These are phyloP conservation scores for Aspergillus haitiensis DNA, from an alignment of 495 filamentous ascomycete species.

Conservation along the genomic window DNA sequence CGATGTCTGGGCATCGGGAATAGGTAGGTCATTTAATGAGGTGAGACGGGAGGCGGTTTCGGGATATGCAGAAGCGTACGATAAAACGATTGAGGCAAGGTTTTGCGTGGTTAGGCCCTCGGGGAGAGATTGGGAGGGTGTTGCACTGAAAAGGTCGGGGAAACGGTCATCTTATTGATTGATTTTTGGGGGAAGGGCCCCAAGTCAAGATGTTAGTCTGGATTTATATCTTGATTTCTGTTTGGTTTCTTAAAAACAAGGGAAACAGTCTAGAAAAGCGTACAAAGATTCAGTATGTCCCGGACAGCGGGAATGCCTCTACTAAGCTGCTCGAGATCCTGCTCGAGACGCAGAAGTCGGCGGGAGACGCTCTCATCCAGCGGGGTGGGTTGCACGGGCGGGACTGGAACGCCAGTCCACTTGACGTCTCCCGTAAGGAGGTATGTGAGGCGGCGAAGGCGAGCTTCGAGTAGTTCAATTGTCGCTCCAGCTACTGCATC, in stretches of 20 bases:
- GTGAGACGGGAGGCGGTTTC: constrained; percentile 75
- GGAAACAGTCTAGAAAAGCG: constrained; percentile 12
- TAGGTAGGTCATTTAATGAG: constrained; percentile 72
- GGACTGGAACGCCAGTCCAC: constrained; percentile 43
- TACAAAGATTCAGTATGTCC: constrained; percentile 53
- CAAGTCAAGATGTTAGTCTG: constrained; percentile 21
- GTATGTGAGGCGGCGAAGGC: constrained; percentile 72
- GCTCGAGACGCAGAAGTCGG: constrained; percentile 65
- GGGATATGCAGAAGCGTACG: constrained; percentile 71
- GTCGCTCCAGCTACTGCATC: constrained; percentile 52
- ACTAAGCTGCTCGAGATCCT: constrained; percentile 52
- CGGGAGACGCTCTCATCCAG: constrained; percentile 48
- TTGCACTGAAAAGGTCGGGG: constrained; percentile 58
- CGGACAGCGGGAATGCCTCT: constrained; percentile 47
- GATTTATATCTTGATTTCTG: background rate
- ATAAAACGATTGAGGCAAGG: constrained; percentile 66
- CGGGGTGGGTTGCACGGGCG: constrained; percentile 39
- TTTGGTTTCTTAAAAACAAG: background rate
- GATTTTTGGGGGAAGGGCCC: too few relatives aligned
- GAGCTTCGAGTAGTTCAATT: constrained; percentile 73
- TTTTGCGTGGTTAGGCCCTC: constrained; percentile 45
- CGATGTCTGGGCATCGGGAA: constrained; percentile 70
- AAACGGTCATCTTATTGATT: constrained; percentile 52
- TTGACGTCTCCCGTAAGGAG: constrained; percentile 62
- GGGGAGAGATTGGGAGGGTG: constrained; percentile 38